phyloP scores from a whole-genome alignment of 1,139 yeast genomes.

The Entelexis sorbosivorans region DNA sequence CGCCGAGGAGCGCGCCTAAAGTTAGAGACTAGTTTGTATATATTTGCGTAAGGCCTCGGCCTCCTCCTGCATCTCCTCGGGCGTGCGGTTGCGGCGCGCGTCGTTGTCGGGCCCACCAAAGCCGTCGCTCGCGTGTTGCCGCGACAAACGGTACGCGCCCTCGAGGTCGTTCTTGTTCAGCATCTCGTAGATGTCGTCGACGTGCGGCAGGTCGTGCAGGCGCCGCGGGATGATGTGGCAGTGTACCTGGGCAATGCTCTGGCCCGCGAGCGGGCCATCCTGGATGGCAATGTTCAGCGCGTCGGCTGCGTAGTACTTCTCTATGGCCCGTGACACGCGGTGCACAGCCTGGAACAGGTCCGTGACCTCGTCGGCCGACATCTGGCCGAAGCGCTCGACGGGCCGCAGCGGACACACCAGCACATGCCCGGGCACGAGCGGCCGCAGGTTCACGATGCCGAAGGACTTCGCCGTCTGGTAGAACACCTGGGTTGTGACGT shows the following conservation, averaged over 20 bases:
- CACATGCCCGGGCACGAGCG: conserved; percentile 83
- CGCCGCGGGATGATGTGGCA: conserved; percentile 82
- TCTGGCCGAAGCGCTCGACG: conserved; percentile 54
- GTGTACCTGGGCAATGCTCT: conserved; percentile 84
- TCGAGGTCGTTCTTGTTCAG: conserved; percentile 46
- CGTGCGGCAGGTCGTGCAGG: conserved; percentile 45
- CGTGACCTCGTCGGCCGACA: conserved; percentile 56
- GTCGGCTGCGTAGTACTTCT: conserved; percentile 58
- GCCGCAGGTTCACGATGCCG: conserved; percentile 81
- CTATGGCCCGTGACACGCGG: conserved; percentile 54
- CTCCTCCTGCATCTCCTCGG: conserved; percentile 55
- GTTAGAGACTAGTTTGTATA: conserved; percentile 9
- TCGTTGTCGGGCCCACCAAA: conserved; percentile 40
- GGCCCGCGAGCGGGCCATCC: conserved; percentile 95
- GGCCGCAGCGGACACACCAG: conserved; percentile 70
- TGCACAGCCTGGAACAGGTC: conserved; percentile 79
- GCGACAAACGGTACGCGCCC: conserved; percentile 29
- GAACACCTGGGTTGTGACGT: conserved; percentile 53
- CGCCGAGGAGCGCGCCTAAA: conserved; percentile 28
- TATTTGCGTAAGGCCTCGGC: conserved; percentile 38
- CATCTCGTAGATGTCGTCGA: conserved; percentile 57
- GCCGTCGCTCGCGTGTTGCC: conserved; percentile 25
- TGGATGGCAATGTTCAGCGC: conserved; percentile 81
- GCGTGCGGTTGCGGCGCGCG: conserved; percentile 42
- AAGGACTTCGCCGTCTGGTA: conserved; percentile 37